A percentile compares a stretch with the other conserved stretches of the same genome.
phyloP scores from a whole-genome alignment of 306 rosid species.

The Vigna nakashimae region DNA sequence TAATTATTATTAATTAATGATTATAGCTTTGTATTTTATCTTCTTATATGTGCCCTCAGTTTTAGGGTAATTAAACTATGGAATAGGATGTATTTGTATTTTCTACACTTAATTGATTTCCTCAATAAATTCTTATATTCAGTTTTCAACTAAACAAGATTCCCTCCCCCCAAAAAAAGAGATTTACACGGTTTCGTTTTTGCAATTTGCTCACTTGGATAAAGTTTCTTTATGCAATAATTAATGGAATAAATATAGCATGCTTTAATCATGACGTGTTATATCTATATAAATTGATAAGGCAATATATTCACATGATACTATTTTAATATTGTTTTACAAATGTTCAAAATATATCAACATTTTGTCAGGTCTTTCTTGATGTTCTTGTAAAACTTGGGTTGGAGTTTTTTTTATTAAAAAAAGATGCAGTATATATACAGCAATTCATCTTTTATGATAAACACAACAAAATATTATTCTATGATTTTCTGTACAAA shows the following conservation, averaged over 20 bases:
- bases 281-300: not conserved
- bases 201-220: constrained; percentile 20
- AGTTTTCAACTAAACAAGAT: not conserved
- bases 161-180: not conserved
- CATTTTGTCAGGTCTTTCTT: not conserved
- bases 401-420: not conserved
- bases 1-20: constrained; percentile 23
- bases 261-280: constrained; percentile 33
- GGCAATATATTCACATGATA: not conserved
- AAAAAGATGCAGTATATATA: too few species aligned
- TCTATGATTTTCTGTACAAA: too few species aligned
- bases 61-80: constrained; percentile 5
- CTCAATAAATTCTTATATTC: not conserved
- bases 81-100: constrained; percentile 15
- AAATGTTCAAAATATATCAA: not conserved
- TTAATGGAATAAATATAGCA: constrained; percentile 9
- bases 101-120: not conserved
- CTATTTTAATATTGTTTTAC: not conserved
- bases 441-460: too few species aligned
- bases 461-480: too few species aligned
- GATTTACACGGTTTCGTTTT: not conserved
- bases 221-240: not conserved
- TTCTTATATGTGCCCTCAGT: not conserved
- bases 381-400: not conserved
- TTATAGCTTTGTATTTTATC: constrained; percentile 7